Base-by-base conservation (phyloP, 2,329 filamentous ascomycete genomes). In the Penicillium nordicum region DNA sequence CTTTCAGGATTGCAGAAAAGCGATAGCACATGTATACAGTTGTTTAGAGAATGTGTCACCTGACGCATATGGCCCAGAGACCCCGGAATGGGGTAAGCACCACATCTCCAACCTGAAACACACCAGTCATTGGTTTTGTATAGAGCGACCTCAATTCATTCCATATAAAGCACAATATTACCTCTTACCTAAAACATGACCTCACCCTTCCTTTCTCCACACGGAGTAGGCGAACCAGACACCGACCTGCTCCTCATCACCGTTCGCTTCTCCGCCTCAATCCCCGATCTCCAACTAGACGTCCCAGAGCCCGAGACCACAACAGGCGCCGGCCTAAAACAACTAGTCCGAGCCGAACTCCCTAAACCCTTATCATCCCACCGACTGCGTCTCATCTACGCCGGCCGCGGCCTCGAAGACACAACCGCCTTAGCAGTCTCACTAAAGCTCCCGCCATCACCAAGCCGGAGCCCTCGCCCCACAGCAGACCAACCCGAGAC, bases 361-460 rank as follows among this genome's bases (percentile, higher is more conserved):
- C 81, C 87, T 6, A 69, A 78, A 34, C 76, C 83, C 34, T 81
- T 86, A 61, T 83, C 86, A 14, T 79, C 83, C 41, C 86, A 85
- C 60, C 88, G 91, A 36, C 84, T 97, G 32, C 90, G 93, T 57
- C 85, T 99, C 62, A 97, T 97, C 72, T 87, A 96, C 73, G 85
- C 90, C 49, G 94, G 94, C 59, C 92, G 90, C 69, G 88, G 96
- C 57, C 86, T 97, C 48, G 82, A 87, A 63, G 92, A 97, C 72
- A 76, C 80, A 36, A 81, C 84, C 10, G 82, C 89, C 6, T 80
- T 99, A 27, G 81, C 84, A 57, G 76, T 81, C 36, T 88, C 88
- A 1, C 80, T 97, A 45, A 85, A 84, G 57, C 76, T 88, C 1
- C 82, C 85, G 0, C 78, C 83, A 0, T 81, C 84, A 0, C 83